phyloP scores from a whole-genome alignment of 2,329 filamentous ascomycete genomes.

The Talaromyces funiculosus region DNA sequence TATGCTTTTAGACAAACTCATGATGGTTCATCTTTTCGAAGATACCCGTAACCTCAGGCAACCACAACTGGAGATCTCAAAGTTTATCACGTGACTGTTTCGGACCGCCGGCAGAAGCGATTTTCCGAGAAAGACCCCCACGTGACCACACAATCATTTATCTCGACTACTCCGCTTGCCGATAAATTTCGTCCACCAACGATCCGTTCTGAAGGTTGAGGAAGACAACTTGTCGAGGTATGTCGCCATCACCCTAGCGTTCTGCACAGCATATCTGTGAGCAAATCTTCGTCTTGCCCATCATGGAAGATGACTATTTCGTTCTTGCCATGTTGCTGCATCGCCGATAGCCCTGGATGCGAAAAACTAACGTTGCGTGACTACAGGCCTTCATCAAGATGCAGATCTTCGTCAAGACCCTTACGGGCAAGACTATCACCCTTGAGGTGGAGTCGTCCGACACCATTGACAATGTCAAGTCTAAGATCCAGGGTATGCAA shows the following conservation, averaged over 20 bases:
- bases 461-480: conserved; percentile 99
- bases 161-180: conserved; percentile 22
- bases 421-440: conserved; percentile 99
- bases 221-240: conserved; percentile 59
- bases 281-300: not conserved
- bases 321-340: not conserved
- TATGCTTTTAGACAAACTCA: not conserved
- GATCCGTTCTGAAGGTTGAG: conserved; percentile 50
- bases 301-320: not conserved
- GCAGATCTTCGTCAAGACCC: conserved; percentile 57
- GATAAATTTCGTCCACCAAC: conserved; percentile 15
- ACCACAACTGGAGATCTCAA: too few relatives aligned
- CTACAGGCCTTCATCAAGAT: conserved; percentile 44
- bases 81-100: not conserved
- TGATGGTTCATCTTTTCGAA: not conserved
- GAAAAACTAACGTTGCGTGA: conserved; percentile 18
- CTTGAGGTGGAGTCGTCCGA: conserved; percentile 99
- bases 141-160: conserved; percentile 40
- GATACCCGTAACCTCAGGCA: not conserved
- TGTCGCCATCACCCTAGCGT: conserved; percentile 21
- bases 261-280: too few relatives aligned
- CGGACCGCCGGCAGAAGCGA: not conserved
- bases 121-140: conserved; percentile 14
- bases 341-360: not conserved
- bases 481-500: conserved; percentile 70